phyloP scores from a whole-genome alignment of 208 protist genomes.

The Trypanosoma lewisi region DNA sequence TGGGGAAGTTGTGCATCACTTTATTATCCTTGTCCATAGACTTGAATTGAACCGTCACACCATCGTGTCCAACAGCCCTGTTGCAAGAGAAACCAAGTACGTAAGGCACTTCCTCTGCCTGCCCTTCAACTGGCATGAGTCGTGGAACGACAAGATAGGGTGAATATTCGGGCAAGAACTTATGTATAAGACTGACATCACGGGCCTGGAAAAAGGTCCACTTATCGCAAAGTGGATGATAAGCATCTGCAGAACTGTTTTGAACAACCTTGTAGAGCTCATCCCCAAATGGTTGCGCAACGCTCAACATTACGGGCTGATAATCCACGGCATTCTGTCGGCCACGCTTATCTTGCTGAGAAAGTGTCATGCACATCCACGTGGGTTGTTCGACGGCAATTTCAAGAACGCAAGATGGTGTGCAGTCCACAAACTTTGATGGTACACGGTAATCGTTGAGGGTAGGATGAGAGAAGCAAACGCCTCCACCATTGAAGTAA shows the following conservation, averaged over 20 bases:
- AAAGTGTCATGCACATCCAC: constrained; percentile 72
- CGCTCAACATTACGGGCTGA: constrained; percentile 81
- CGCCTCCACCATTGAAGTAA: constrained; percentile 85
- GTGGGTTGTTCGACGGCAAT: constrained; percentile 59
- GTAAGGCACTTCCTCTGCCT: constrained; percentile 45
- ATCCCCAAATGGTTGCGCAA: constrained; percentile 50
- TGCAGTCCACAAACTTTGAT: constrained; percentile 57
- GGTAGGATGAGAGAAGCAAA: constrained; percentile 65
- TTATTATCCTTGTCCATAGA: constrained; percentile 56
- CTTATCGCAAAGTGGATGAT: constrained; percentile 55
- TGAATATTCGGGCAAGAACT: constrained; percentile 50
- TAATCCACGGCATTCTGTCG: constrained; percentile 40
- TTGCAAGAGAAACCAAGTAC: constrained; percentile 55
- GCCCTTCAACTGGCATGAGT: constrained; percentile 36
- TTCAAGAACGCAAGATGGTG: constrained; percentile 68
- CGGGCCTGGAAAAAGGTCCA: constrained; percentile 82
- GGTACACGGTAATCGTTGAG: constrained; percentile 80
- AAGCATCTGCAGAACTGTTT: constrained; percentile 73
- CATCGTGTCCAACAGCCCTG: constrained; percentile 46
- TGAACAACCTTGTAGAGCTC: constrained; percentile 65
- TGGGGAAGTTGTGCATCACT: constrained; percentile 83
- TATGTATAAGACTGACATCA: constrained; percentile 70
- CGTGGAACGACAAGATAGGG: constrained; percentile 77
- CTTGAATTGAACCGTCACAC: constrained; percentile 60
- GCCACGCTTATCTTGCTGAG: constrained; percentile 69